Conservation (phyloP, 2,329 filamentous ascomycete genomes). For the Fusarium palustre region DNA sequence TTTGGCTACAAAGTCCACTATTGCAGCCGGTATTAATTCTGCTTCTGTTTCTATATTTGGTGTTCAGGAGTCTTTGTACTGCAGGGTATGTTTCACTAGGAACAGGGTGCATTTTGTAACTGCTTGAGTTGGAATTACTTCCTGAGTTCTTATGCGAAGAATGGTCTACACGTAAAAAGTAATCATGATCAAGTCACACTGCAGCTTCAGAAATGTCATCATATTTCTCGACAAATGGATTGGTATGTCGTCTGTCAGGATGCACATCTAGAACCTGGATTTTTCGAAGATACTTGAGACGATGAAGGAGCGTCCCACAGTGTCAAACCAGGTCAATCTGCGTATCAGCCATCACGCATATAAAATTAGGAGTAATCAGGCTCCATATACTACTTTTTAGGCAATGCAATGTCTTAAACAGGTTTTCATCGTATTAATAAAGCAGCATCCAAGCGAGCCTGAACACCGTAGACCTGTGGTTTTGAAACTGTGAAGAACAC, state of each 20-base stretch:
- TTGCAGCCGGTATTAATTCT: too few relatives aligned
- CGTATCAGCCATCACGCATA: too few relatives aligned
- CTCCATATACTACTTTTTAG: background rate
- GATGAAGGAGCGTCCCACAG: background rate
- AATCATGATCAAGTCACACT: too few relatives aligned
- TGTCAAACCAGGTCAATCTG: fast-evolving
- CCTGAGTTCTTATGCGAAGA: too few relatives aligned
- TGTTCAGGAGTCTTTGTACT: too few relatives aligned
- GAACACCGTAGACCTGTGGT: background rate
- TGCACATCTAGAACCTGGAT: background rate
- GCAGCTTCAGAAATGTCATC: background rate
- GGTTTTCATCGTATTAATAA: background rate
- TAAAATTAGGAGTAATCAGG: too few relatives aligned
- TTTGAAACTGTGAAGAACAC: fast-evolving
- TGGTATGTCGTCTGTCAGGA: background rate
- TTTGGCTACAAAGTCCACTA: too few relatives aligned
- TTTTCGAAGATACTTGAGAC: background rate
- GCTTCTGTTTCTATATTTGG: too few relatives aligned
- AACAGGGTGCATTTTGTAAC: background rate
- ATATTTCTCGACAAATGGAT: conserved; percentile 1
- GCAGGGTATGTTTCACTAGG: background rate
- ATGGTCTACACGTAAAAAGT: too few relatives aligned
- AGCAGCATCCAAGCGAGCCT: background rate
- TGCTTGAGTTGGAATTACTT: background rate
- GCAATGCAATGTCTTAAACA: background rate